Evolutionary conservation across 2,329 filamentous ascomycete species (phyloP).

Genomic region (Botryotinia globosa): DNA sequence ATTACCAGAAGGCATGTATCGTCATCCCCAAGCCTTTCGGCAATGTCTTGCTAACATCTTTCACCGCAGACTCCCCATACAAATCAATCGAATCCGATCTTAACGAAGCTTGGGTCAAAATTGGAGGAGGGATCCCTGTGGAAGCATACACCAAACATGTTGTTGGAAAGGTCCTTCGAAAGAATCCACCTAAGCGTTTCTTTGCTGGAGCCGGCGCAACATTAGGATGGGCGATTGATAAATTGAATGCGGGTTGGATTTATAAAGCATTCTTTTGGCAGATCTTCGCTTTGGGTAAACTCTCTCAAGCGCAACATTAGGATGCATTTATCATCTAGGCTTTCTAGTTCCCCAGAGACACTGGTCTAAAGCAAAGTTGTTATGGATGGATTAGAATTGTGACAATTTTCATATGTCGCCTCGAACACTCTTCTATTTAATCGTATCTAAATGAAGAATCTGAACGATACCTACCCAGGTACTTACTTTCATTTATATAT

Average conservation of each 20-base stretch:
- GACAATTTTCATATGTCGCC: background rate
- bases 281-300: constrained; percentile 1
- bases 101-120: background rate
- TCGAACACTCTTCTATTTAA: background rate
- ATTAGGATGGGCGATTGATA: background rate
- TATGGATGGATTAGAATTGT: background rate
- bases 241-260: background rate
- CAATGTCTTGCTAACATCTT: background rate
- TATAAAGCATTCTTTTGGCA: background rate
- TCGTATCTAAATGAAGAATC: background rate
- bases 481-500: background rate
- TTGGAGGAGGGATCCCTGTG: background rate
- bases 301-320: background rate
- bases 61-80: background rate
- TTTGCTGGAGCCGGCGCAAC: background rate
- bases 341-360: background rate
- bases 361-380: background rate
- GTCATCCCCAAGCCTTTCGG: no score
- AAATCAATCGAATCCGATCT: background rate
- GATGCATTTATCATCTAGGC: background rate
- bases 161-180: background rate
- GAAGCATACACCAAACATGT: background rate
- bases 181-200: background rate
- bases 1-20: background rate
- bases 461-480: background rate